Conservation (phyloP, 805 yeast species). For the Zygosaccharomyces bisporus region DNA sequence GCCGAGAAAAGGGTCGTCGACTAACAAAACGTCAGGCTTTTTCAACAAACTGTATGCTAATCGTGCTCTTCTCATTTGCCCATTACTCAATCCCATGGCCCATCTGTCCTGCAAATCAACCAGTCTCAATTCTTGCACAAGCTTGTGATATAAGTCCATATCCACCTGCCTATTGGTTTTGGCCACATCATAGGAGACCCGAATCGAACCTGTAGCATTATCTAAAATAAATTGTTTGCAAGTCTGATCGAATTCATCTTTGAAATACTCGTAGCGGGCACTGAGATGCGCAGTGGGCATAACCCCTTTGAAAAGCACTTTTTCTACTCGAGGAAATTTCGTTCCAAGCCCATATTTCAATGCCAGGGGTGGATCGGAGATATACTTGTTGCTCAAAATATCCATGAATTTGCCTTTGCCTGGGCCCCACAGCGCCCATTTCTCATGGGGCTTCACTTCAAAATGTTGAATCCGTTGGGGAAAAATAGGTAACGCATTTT, state of each 20-base stretch:
- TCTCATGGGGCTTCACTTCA: slow-evolving; percentile 32
- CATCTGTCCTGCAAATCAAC: slow-evolving; percentile 61
- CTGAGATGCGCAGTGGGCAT: slow-evolving; percentile 67
- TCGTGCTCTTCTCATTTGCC: slow-evolving; percentile 88
- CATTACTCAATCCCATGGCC: slow-evolving; percentile 86
- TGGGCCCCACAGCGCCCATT: slow-evolving; percentile 43
- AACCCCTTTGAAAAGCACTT: slow-evolving; percentile 46
- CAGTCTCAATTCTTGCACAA: slow-evolving; percentile 52
- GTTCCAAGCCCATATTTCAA: slow-evolving; percentile 16
- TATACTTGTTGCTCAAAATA: slow-evolving; percentile 26
- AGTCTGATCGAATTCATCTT: slow-evolving; percentile 78
- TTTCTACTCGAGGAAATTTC: slow-evolving; percentile 22
- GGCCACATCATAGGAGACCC: slow-evolving; percentile 38
- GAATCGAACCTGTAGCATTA: slow-evolving; percentile 42
- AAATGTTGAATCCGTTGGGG: slow-evolving; percentile 21
- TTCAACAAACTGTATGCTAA: slow-evolving; percentile 69
- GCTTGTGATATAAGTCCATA: slow-evolving; percentile 37
- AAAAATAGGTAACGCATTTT: slow-evolving; percentile 33
- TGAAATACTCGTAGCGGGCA: slow-evolving; percentile 83
- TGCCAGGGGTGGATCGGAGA: slow-evolving; percentile 29
- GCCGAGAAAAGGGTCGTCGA: slow-evolving; percentile 93
- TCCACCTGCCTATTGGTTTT: slow-evolving; percentile 32
- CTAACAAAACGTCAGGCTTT: slow-evolving; percentile 60
- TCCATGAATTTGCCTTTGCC: slow-evolving; percentile 30
- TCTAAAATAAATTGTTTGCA: slow-evolving; percentile 59